Percentiles rank a stretch among this genome's conserved stretches.
phyloP scores from a whole-genome alignment of 805 yeast species.

The Lachancea kluyveri region DNA sequence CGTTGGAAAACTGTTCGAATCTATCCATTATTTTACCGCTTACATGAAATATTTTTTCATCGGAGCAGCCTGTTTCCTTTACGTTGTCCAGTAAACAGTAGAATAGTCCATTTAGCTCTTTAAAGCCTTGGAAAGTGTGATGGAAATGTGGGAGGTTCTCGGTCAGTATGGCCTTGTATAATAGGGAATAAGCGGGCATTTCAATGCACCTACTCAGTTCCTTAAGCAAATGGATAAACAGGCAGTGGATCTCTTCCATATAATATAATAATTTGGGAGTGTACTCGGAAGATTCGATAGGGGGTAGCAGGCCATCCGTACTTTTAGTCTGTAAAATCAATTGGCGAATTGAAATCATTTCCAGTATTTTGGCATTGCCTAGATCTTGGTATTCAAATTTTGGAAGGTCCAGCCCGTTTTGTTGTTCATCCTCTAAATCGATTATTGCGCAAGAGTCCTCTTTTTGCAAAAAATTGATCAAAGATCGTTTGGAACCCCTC shows the following conservation, averaged over 20 bases:
- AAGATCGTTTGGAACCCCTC: no score
- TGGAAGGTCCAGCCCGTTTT: no score
- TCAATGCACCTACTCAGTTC: constrained; percentile 18
- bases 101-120: constrained; percentile 12
- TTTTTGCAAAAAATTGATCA: not conserved
- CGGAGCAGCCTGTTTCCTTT: constrained; percentile 10
- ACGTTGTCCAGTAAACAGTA: constrained; percentile 10
- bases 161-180: constrained; percentile 15
- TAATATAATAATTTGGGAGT: constrained; percentile 7
- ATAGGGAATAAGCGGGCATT: constrained; percentile 9
- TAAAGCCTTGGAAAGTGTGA: constrained; percentile 16
- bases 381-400: constrained; percentile 10
- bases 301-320: constrained; percentile 1
- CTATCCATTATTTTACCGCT: constrained; percentile 9
- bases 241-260: constrained; percentile 13
- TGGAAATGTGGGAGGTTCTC: constrained; percentile 18
- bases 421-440: not conserved
- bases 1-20: constrained; percentile 13
- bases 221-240: constrained; percentile 14
- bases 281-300: constrained; percentile 3
- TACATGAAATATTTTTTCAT: constrained; percentile 13
- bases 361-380: constrained; percentile 23
- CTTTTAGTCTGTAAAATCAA: constrained; percentile 9
- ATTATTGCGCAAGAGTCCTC: not conserved
- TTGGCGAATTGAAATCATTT: constrained; percentile 18